Conservation (phyloP, 768 basidiomycete genomes). For the Naganishia friedmannii region DNA sequence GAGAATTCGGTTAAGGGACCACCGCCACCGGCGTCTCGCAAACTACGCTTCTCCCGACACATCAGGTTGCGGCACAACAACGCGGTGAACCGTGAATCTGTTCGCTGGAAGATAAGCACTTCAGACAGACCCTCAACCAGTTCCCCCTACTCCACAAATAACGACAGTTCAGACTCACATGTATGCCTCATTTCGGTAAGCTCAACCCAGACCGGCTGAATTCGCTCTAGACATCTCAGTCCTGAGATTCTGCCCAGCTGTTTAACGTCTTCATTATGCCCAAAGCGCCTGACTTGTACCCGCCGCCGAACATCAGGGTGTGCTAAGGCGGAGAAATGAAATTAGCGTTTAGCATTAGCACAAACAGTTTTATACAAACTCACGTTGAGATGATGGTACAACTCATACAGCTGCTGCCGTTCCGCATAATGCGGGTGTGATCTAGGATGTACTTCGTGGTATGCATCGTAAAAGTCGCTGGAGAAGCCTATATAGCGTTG, state of each 20-base stretch:
- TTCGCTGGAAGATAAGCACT: too few relatives aligned
- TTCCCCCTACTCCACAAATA: too few relatives aligned
- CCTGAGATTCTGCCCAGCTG: slow-evolving; percentile 32
- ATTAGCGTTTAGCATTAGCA: background rate
- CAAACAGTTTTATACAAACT: slow-evolving; percentile 13
- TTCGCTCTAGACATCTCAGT: background rate
- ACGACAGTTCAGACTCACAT: too few relatives aligned
- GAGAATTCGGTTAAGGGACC: too few relatives aligned
- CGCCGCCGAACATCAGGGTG: slow-evolving; percentile 47
- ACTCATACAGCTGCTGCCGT: slow-evolving; percentile 44
- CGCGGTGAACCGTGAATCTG: too few relatives aligned
- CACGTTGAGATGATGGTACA: slow-evolving; percentile 50
- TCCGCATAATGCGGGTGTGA: slow-evolving; percentile 40
- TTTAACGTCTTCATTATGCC: slow-evolving; percentile 40
- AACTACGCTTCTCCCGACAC: too few relatives aligned
- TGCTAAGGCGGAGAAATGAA: slow-evolving; percentile 33
- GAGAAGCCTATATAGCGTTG: slow-evolving; percentile 39
- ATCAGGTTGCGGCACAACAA: too few relatives aligned
- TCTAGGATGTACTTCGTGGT: slow-evolving; percentile 44
- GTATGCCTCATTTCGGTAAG: too few relatives aligned
- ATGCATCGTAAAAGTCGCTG: slow-evolving; percentile 45
- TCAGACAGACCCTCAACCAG: too few relatives aligned
- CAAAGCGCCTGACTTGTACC: slow-evolving; percentile 39
- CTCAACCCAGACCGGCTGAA: background rate
- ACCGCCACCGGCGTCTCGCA: too few relatives aligned